These are phyloP conservation scores for Globisporangium paddicum DNA, from an alignment of 352 stramenopile species.

Conservation along the genomic window DNA sequence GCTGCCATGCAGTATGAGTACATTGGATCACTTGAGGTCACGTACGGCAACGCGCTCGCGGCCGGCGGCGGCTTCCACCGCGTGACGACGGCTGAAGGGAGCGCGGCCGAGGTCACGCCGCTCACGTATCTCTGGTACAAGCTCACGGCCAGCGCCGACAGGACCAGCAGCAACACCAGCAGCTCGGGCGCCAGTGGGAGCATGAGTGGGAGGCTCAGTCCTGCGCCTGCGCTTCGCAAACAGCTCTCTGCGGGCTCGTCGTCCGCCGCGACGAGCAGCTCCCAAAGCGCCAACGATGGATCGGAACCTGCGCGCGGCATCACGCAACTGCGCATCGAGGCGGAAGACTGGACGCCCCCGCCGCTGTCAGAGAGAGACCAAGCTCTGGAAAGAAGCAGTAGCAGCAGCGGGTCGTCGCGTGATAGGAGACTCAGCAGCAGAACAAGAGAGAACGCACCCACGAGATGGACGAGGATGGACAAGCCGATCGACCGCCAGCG, in stretches of 20 bases:
- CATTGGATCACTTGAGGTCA: constrained; percentile 73
- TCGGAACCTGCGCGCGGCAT: constrained; percentile 23
- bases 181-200: not conserved
- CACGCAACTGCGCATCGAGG: constrained; percentile 50
- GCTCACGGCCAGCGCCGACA: constrained; percentile 10
- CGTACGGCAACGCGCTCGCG: constrained; percentile 82
- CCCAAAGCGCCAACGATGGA: not conserved
- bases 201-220: constrained; percentile 2
- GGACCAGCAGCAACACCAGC: not conserved
- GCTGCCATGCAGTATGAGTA: constrained; percentile 63
- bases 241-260: constrained; percentile 1
- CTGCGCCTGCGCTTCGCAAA: constrained; percentile 1
- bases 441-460: not conserved
- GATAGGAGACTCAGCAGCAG: not conserved
- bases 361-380: not conserved
- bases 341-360: constrained; percentile 21
- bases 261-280: not conserved
- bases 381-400: constrained; percentile 1
- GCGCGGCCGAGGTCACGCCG: constrained; percentile 71
- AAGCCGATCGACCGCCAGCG: constrained; percentile 65
- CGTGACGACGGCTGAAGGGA: constrained; percentile 71
- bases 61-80: constrained; percentile 76
- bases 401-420: not conserved
- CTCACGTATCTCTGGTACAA: constrained; percentile 88
- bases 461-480: constrained; percentile 66